Conservation (phyloP, 2,329 filamentous ascomycete species). For the Coniochaeta hoffmannii region DNA sequence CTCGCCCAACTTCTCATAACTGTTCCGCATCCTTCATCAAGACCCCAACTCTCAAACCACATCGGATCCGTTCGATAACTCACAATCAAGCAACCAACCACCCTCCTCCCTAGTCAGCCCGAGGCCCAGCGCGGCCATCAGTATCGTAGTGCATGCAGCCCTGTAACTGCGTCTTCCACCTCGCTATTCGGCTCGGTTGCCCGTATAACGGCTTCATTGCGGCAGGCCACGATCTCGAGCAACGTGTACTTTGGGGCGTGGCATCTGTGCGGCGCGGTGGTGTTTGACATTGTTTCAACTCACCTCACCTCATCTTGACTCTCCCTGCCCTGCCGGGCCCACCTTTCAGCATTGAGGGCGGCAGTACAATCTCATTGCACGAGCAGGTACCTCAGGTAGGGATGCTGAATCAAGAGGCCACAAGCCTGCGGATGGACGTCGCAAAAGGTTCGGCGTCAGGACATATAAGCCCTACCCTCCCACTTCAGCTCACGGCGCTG, state of each 20-base stretch:
- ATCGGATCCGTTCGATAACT: constrained; percentile 19
- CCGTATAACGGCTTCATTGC: constrained; percentile 9
- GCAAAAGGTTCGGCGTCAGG: background rate
- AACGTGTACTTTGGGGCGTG: background rate
- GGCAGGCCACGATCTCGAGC: background rate
- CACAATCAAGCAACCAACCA: constrained; percentile 26
- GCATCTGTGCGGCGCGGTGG: background rate
- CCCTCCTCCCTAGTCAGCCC: constrained; percentile 22
- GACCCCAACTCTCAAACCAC: constrained; percentile 23
- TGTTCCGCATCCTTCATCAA: constrained; percentile 26
- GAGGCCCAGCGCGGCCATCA: constrained; percentile 36
- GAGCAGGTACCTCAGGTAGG: background rate
- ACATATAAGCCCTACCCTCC: background rate
- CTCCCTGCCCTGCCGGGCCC: background rate
- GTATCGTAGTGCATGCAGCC: constrained; percentile 31
- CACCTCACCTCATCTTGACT: background rate
- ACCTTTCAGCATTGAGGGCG: background rate
- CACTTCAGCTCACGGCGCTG: background rate
- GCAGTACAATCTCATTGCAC: background rate
- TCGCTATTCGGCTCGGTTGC: constrained; percentile 9
- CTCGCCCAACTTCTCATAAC: constrained; percentile 29
- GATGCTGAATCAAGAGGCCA: background rate
- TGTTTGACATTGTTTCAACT: background rate
- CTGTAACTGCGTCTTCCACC: constrained; percentile 28
- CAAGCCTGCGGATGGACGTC: too few relatives aligned